Conservation (phyloP, 805 yeast genomes). For the Wickerhamia fluorescens region DNA sequence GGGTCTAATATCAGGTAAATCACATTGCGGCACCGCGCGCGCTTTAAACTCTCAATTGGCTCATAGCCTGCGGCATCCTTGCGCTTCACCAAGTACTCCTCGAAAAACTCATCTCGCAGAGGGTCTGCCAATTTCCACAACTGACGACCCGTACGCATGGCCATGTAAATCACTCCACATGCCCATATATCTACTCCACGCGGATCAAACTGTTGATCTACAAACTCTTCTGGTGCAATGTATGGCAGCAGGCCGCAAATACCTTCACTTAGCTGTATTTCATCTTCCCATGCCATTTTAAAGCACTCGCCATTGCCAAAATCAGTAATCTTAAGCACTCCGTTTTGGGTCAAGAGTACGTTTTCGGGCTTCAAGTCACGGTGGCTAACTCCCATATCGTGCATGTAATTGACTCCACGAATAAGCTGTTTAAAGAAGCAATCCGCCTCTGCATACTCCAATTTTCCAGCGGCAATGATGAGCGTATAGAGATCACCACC, state of each 20-base stretch:
- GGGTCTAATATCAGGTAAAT: conserved; percentile 93
- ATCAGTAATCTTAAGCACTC: conserved; percentile 75
- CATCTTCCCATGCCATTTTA: conserved; percentile 77
- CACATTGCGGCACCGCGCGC: conserved; percentile 88
- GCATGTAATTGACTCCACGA: conserved; percentile 82
- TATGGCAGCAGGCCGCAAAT: conserved; percentile 84
- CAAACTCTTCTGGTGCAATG: conserved; percentile 85
- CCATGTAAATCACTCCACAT: conserved; percentile 88
- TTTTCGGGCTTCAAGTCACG: conserved; percentile 89
- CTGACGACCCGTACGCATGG: conserved; percentile 91
- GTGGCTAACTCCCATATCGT: conserved; percentile 83
- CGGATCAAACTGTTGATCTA: conserved; percentile 63
- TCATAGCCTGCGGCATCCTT: conserved; percentile 82
- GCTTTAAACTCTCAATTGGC: conserved; percentile 78
- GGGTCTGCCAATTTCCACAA: conserved; percentile 79
- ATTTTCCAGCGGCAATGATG: conserved; percentile 67
- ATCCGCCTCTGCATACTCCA: conserved; percentile 80
- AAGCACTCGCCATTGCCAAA: conserved; percentile 84
- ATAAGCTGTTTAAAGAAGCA: conserved; percentile 84
- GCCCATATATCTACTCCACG: conserved; percentile 86
- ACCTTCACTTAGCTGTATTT: conserved; percentile 64
- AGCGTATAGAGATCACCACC: conserved; percentile 77
- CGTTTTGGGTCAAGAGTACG: conserved; percentile 62
- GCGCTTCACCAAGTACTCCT: conserved; percentile 67
- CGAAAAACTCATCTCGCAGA: conserved; percentile 73